These are phyloP conservation scores for Eucalyptus victrix DNA, from an alignment of 345 rosid species.

Conservation along the genomic window DNA sequence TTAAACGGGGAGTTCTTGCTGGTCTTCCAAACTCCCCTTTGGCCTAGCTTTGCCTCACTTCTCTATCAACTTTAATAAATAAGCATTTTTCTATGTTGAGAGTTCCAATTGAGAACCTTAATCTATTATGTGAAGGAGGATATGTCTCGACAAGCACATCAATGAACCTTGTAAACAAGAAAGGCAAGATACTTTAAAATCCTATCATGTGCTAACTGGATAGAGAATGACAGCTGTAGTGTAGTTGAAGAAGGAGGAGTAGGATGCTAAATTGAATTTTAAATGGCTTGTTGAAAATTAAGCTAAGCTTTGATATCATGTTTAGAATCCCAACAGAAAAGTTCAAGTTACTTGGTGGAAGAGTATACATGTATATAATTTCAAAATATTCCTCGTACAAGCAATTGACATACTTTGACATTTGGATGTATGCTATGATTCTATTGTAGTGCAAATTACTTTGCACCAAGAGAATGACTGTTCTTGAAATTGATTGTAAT, in stretches of 20 bases:
- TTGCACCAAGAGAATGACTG: not conserved
- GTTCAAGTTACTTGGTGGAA: not conserved
- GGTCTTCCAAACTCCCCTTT: not conserved
- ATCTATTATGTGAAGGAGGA: not conserved
- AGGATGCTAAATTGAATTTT: not conserved
- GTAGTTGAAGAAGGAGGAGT: not conserved
- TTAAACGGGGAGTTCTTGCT: not conserved
- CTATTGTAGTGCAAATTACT: not conserved
- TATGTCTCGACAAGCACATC: not conserved
- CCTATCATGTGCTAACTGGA: not conserved
- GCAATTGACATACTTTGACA: not conserved
- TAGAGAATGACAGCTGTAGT: not conserved
- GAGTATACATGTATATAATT: not conserved
- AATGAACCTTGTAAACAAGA: not conserved
- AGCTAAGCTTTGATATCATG: not conserved
- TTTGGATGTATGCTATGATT: not conserved
- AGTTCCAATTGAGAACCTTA: not conserved
- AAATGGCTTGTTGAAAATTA: not conserved
- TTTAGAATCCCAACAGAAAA: not conserved
- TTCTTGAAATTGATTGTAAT: not conserved
- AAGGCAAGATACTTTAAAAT: not conserved
- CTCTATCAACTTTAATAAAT: not conserved
- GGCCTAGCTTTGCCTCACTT: not conserved
- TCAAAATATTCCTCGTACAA: not conserved
- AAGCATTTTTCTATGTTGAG: not conserved